Evolutionary conservation across 768 basidiomycete species (phyloP), one percentile per base, ranked within the genome.

Genomic region (Antrodiella citrinella): DNA sequence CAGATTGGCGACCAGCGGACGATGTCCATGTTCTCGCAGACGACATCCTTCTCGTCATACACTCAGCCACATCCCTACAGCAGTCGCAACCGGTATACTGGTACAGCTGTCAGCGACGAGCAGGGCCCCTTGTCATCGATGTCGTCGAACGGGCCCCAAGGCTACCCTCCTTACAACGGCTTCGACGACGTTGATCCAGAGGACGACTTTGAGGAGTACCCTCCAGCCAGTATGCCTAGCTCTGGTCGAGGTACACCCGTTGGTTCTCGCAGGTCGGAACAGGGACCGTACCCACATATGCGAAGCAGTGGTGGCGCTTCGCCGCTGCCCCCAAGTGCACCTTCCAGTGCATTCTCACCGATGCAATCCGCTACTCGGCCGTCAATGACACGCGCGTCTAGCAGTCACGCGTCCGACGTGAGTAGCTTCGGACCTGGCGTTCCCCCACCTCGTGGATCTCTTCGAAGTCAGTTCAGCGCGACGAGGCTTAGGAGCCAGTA

Each of bases 221-320:
- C 81, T 1, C 70, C 76, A 4, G 66, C 77, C 3, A 63, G 68
- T 20, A 63, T 62, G 0, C 63, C 67, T 23, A 62, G 74, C 0
- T 84, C 83, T 4, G 87, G 89, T 12, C 78, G 88, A 2, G 86
- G 82, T 18, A 92, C 90, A 1, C 89, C 89, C 0, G 57, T 84
- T 9, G n/a, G n/a, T n/a, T 68, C 70, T 12, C 78, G 86, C 35
- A 67, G 86, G 48, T 68, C 56, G 2, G 60, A 60, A 15, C 47
- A 38, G 24, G 22, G 24, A 24, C 54, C 53, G 21, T 59, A 59
- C 45, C 51, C 57, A 1, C 57, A 56, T 48, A 40, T 54, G 53
- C 52, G 57, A 45, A 47, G 50, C 48, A 40, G 51, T 26, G 15
- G 56, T 53, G 35, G 52, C 51, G 15, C 43, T 12, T 51, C 53